Base-by-base conservation (phyloP, 1,284 basidiomycete species). In the Sanghuangporus baumii region DNA sequence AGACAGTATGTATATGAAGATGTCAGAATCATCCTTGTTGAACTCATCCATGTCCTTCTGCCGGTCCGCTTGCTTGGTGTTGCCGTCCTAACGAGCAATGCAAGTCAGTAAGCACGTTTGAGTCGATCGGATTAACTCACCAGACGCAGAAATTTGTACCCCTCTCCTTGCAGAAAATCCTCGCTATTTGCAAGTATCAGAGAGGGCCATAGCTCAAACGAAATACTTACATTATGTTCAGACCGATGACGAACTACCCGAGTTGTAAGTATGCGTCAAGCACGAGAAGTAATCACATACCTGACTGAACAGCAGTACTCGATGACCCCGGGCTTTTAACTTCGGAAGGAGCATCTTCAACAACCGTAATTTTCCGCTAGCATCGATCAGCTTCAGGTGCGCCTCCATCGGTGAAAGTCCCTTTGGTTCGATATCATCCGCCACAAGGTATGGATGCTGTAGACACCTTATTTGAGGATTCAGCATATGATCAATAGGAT, bases 241-340 rank as follows among this genome's bases (percentile, higher is more conserved):
- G 79, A 47, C 89, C 94, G 63, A 99, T 93, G 68, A 93, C 91
- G 76, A 96, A 95, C 93, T 95, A 66, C n/a, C 14, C n/a, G 46
- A n/a, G 6, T 51, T 23, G n/a, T 63, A 11, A 54, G 38, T 12
- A 50, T 47, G 52, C 54, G 34, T 66, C 59, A 52, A 37, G 31
- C 9, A 11, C 8, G 51, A 26, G 41, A 16, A 56, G 26, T 66
- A 26, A 56, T 37, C 31, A 57, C 81, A 70, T 74, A 96, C 97
- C 80, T 99, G 97, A 74, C 94, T 97, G 78, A 99, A 99, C 31
- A 99, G 79, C 23, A 99, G 80, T n/a, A 98, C 88, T 31, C 97
- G 88, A 75, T 99, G 97, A 0, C 94, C 95, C 48, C 89, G 86
- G 58, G 86, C 85, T 71, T 93, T 94, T 60, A 99, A 82, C 74